phyloP scores from a whole-genome alignment of 148 eudicot species.

The Mesembryanthemum crystallinum region DNA sequence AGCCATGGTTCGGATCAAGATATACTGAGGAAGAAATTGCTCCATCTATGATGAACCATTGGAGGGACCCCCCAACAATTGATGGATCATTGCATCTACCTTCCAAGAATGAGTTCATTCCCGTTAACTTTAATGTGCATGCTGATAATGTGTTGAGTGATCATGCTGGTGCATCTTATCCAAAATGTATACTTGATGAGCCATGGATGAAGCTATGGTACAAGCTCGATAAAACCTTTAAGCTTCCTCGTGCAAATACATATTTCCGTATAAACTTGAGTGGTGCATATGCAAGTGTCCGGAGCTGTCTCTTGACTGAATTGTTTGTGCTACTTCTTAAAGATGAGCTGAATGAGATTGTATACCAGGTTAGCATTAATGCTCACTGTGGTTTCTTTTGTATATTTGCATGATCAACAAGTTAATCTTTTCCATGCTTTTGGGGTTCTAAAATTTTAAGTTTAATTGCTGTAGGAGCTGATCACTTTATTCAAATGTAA shows the following conservation, averaged over 20 bases:
- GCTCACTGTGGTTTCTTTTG: neutral
- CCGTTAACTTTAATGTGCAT: conserved; percentile 68
- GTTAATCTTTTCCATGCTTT: neutral
- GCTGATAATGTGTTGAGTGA: conserved; percentile 46
- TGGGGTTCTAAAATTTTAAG: neutral
- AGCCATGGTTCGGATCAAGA: conserved; percentile 94
- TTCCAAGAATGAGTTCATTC: conserved; percentile 78
- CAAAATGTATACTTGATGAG: conserved; percentile 82
- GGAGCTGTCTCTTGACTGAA: conserved; percentile 79
- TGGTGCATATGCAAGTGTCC: conserved; percentile 60
- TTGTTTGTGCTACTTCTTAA: conserved; percentile 74
- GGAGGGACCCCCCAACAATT: conserved; percentile 78
- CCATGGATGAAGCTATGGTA: conserved; percentile 82
- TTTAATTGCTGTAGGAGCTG: too few species aligned
- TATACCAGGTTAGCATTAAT: conserved; percentile 69
- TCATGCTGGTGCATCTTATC: conserved; percentile 35
- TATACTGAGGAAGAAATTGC: conserved; percentile 77
- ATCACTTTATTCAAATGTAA: too few species aligned
- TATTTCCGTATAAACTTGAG: conserved; percentile 81
- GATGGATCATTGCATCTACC: conserved; percentile 81
- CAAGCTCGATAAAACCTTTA: conserved; percentile 84
- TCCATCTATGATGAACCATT: conserved; percentile 51
- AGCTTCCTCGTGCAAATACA: conserved; percentile 92
- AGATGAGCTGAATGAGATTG: conserved; percentile 89
- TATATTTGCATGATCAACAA: neutral